A percentile compares a stretch with the other conserved stretches of the same genome.
Conservation (phyloP, 164 flowering plant species). For the Dillenia turbinata region DNA sequence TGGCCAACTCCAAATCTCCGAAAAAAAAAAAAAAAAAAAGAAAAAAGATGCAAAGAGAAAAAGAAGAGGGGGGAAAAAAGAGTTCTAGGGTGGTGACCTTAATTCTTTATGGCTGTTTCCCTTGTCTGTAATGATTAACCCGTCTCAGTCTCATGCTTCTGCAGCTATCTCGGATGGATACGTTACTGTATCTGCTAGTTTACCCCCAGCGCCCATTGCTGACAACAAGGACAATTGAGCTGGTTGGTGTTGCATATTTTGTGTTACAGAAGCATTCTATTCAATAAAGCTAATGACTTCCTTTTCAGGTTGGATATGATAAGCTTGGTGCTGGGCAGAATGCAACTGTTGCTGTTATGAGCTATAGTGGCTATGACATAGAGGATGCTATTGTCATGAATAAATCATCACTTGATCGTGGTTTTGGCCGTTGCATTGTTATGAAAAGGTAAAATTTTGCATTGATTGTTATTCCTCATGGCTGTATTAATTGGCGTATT, state of each 20-base stretch:
- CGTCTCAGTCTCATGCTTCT: slow-evolving; percentile 10
- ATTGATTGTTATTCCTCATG: neutral
- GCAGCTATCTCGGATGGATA: slow-evolving; percentile 81
- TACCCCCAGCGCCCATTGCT: slow-evolving; percentile 95
- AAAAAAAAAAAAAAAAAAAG: no score
- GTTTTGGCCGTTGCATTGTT: slow-evolving; percentile 96
- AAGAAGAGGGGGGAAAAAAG: no score
- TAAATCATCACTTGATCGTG: slow-evolving; percentile 95
- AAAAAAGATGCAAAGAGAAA: no score
- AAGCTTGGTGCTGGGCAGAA: slow-evolving; percentile 99
- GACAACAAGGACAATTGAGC: slow-evolving; percentile 91
- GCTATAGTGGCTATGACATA: slow-evolving; percentile 96
- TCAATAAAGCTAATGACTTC: slow-evolving; percentile 4
- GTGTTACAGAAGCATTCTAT: neutral
- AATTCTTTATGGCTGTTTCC: no score
- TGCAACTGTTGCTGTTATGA: slow-evolving; percentile 99
- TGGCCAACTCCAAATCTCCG: no score
- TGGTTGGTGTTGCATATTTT: slow-evolving; percentile 46
- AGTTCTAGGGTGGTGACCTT: no score
- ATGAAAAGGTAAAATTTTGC: slow-evolving; percentile 56
- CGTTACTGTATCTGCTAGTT: slow-evolving; percentile 80
- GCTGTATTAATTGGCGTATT: neutral
- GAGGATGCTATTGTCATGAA: slow-evolving; percentile 99
- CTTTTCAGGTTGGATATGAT: slow-evolving; percentile 77
- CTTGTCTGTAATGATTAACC: no score